phyloP scores from a whole-genome alignment of 2,329 filamentous ascomycete species.

The Fusarium papillatum region DNA sequence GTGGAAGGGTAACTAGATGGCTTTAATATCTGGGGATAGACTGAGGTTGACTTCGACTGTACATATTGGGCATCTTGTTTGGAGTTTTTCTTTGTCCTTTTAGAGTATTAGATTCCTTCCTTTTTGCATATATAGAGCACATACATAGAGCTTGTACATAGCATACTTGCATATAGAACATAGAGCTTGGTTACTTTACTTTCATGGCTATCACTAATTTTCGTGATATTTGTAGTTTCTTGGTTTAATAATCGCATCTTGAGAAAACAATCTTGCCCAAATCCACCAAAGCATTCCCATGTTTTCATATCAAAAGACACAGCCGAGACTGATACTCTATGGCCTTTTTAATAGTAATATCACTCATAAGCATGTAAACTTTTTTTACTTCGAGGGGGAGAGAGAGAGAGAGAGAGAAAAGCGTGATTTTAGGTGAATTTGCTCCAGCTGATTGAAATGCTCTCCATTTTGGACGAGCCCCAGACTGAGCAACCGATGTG shows the following conservation, averaged over 20 bases:
- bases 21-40: not conserved
- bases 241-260: not conserved
- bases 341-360: not conserved
- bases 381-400: too few species aligned
- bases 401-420: not conserved
- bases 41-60: not conserved
- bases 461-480: too few species aligned
- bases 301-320: not conserved
- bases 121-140: too few species aligned
- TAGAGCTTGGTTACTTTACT: not conserved
- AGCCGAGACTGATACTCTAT: not conserved
- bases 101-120: not conserved
- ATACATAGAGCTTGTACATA: not conserved
- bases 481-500: too few species aligned
- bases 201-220: rapidly evolving
- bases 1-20: conserved; percentile 1
- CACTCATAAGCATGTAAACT: not conserved
- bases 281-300: too few species aligned
- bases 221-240: not conserved
- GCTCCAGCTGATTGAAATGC: not conserved
- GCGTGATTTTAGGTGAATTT: not conserved
- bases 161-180: not conserved
- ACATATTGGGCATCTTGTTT: not conserved
- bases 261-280: not conserved
- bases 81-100: not conserved